A percentile compares a stretch with the other conserved stretches of the same genome.
Evolutionary conservation across 345 rosid genomes (phyloP).

Genomic region (Eucalyptus cloeziana): DNA sequence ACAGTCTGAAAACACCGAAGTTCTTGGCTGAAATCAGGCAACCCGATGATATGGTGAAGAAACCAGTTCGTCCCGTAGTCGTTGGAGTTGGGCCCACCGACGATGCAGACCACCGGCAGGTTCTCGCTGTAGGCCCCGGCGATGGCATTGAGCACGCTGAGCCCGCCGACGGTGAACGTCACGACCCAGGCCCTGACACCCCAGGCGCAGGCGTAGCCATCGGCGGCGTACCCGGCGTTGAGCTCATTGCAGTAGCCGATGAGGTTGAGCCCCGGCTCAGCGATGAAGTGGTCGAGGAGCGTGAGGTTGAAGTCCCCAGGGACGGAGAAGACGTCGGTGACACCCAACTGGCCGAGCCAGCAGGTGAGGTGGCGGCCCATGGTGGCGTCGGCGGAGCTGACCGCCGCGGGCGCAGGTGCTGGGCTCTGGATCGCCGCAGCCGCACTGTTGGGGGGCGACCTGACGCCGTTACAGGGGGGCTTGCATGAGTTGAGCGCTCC

Average conservation of each 20-base stretch:
- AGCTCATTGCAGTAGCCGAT: constrained; percentile 81
- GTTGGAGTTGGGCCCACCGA: constrained; percentile 75
- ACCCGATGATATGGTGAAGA: constrained; percentile 65
- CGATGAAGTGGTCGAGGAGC: constrained; percentile 66
- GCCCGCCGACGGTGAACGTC: constrained; percentile 74
- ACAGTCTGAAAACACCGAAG: constrained; percentile 56
- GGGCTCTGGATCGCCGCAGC: constrained; percentile 21
- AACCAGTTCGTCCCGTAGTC: constrained; percentile 70
- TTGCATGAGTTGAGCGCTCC: constrained; percentile 35
- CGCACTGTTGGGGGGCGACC: constrained; percentile 10
- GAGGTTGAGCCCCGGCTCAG: constrained; percentile 49
- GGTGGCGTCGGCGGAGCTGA: constrained; percentile 29
- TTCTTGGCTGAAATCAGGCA: constrained; percentile 73
- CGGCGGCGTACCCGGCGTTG: constrained; percentile 69
- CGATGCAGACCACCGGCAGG: constrained; percentile 61
- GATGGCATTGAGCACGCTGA: constrained; percentile 55
- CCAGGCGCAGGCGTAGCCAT: constrained; percentile 53
- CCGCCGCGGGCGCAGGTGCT: not conserved
- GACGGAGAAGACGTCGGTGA: constrained; percentile 44
- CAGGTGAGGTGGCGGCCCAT: constrained; percentile 55
- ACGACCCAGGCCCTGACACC: constrained; percentile 78
- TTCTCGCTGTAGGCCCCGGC: constrained; percentile 81
- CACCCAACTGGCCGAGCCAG: constrained; percentile 43
- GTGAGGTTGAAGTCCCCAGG: constrained; percentile 76
- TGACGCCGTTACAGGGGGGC: constrained; percentile 18